phyloP scores from a whole-genome alignment of 179 eudicot species.

The Drosera spatulata region DNA sequence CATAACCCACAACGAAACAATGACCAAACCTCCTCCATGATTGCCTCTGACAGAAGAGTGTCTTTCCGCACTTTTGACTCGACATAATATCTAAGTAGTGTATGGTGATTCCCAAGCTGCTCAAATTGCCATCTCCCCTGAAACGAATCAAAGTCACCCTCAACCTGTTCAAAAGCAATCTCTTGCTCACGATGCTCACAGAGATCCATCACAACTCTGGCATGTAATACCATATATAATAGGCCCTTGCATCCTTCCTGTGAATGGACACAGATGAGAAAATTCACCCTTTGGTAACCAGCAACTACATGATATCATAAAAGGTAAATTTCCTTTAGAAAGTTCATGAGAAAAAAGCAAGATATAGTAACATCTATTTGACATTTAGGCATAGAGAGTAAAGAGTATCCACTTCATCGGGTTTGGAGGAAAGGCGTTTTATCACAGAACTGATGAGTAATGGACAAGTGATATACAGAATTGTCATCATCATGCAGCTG shows the following conservation, averaged over 20 bases:
- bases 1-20: not conserved
- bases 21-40: constrained; percentile 86
- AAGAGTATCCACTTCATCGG: too few species aligned
- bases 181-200: constrained; percentile 80
- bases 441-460: too few species aligned
- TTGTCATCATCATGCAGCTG: too few species aligned
- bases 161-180: constrained; percentile 87
- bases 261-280: constrained; percentile 3
- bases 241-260: constrained; percentile 99
- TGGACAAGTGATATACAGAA: too few species aligned
- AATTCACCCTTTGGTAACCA: not conserved
- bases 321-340: too few species aligned
- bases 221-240: constrained; percentile 95
- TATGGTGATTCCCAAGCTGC: constrained; percentile 91
- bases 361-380: too few species aligned
- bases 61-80: constrained; percentile 92
- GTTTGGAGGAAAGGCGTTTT: too few species aligned
- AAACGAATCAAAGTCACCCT: constrained; percentile 91
- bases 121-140: constrained; percentile 87
- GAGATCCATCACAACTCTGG: constrained; percentile 84
- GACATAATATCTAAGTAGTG: constrained; percentile 83
- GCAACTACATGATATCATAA: too few species aligned
- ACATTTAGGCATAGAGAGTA: too few species aligned
- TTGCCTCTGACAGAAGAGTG: constrained; percentile 84
- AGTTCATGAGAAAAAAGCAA: too few species aligned